These are phyloP conservation scores for Mycena venus DNA, from an alignment of 768 basidiomycete species.

Conservation along the genomic window DNA sequence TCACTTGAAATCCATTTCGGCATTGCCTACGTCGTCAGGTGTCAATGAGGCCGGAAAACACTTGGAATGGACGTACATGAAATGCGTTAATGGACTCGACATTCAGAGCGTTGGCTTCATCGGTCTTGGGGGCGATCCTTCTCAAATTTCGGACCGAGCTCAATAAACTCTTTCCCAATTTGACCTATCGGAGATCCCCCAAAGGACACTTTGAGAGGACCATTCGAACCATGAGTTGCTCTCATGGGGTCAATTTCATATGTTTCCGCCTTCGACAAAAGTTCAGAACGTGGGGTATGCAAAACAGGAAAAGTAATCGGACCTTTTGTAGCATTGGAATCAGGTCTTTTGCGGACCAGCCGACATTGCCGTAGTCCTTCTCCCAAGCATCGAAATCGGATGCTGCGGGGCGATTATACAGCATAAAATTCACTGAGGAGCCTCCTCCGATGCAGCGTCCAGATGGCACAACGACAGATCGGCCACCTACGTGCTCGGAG, in stretches of 20 bases:
- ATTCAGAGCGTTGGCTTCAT: not conserved
- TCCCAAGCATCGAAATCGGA: constrained; percentile 46
- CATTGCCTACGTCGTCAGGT: not conserved
- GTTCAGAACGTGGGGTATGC: not conserved
- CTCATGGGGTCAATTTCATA: constrained; percentile 43
- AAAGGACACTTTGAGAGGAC: constrained; percentile 30
- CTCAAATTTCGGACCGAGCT: not conserved
- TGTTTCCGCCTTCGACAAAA: constrained; percentile 40
- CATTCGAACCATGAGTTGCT: constrained; percentile 51
- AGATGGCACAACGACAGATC: constrained; percentile 26
- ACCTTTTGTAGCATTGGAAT: constrained; percentile 44
- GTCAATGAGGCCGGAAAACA: not conserved
- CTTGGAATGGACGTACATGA: not conserved
- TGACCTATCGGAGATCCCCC: not conserved
- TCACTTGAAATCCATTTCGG: constrained; percentile 14
- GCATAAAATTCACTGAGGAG: constrained; percentile 31
- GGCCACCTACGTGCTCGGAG: constrained; percentile 19
- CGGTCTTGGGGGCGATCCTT: not conserved
- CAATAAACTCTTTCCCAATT: not conserved
- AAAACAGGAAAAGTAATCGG: not conserved
- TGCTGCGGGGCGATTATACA: constrained; percentile 39
- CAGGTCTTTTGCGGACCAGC: constrained; percentile 41
- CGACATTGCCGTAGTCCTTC: constrained; percentile 34
- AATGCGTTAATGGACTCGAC: not conserved
- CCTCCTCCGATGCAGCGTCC: constrained; percentile 43